phyloP scores from a whole-genome alignment of 257 asterid species.

The Solanum paucissectum region DNA sequence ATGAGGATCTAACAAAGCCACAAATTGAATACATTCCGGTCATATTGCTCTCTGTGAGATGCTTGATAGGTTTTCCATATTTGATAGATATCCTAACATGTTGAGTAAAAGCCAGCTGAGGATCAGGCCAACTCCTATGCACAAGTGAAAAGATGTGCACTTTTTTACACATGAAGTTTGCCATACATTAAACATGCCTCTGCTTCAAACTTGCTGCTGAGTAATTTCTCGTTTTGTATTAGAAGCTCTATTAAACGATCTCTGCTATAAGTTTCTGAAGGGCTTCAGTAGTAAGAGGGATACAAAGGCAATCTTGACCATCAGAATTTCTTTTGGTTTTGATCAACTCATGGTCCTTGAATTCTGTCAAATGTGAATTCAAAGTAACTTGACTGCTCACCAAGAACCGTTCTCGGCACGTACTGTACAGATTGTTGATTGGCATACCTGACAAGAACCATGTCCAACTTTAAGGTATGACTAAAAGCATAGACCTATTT shows the following conservation, averaged over 20 bases:
- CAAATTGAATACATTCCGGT: not conserved
- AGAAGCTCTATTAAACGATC: slow-evolving; percentile 28
- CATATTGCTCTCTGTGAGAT: not conserved
- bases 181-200: not conserved
- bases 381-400: slow-evolving; percentile 87
- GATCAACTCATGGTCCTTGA: slow-evolving; percentile 87
- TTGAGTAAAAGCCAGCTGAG: not conserved
- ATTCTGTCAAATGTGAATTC: slow-evolving; percentile 88
- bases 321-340: slow-evolving; percentile 71
- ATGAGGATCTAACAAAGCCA: not conserved
- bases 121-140: not conserved
- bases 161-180: not conserved
- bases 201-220: not conserved
- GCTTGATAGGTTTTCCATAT: not conserved
- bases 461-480: not conserved
- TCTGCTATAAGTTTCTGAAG: slow-evolving; percentile 69
- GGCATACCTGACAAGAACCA: slow-evolving; percentile 61
- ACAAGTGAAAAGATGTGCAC: not conserved
- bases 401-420: slow-evolving; percentile 74
- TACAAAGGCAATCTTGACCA: slow-evolving; percentile 72
- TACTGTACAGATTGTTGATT: slow-evolving; percentile 47
- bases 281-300: slow-evolving; percentile 74
- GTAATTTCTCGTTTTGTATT: not conserved
- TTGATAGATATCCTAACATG: not conserved
- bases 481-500: not conserved